Conservation (phyloP, 805 yeast genomes). For the Gaillardinia entomophila region DNA sequence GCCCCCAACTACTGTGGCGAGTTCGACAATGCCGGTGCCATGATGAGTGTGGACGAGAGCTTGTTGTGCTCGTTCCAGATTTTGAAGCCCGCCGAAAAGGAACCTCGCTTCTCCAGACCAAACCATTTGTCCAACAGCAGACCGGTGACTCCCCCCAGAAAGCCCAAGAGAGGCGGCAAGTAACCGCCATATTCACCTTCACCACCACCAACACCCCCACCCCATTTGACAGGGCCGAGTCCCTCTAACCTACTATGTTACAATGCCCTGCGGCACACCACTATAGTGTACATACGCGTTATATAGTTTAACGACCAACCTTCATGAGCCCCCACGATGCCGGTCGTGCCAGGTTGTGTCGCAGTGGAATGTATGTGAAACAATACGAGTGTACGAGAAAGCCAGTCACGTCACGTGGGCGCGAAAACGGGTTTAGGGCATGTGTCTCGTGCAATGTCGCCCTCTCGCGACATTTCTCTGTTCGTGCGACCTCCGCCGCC, state of each 20-base stretch:
- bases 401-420: too few species aligned
- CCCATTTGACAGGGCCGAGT: too few species aligned
- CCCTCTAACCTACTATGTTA: too few species aligned
- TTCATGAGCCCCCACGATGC: too few species aligned
- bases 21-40: conserved; percentile 98
- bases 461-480: too few species aligned
- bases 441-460: too few species aligned
- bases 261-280: too few species aligned
- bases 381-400: too few species aligned
- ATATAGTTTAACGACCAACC: neutral
- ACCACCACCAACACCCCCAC: neutral
- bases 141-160: conserved; percentile 56
- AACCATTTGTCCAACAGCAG: conserved; percentile 36
- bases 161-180: conserved; percentile 47
- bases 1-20: conserved; percentile 99
- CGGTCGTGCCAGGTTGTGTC: too few species aligned
- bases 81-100: conserved; percentile 96
- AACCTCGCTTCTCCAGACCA: conserved; percentile 58
- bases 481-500: conserved; percentile 1
- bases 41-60: conserved; percentile 98
- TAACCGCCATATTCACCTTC: conserved; percentile 10
- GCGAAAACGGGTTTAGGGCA: too few species aligned
- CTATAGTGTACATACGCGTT: neutral
- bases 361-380: too few species aligned
- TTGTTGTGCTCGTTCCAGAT: conserved; percentile 94